A percentile compares a stretch with the other conserved stretches of the same genome.
Conservation (phyloP, 2,329 filamentous ascomycete genomes). For the Cladorrhinum sp. region DNA sequence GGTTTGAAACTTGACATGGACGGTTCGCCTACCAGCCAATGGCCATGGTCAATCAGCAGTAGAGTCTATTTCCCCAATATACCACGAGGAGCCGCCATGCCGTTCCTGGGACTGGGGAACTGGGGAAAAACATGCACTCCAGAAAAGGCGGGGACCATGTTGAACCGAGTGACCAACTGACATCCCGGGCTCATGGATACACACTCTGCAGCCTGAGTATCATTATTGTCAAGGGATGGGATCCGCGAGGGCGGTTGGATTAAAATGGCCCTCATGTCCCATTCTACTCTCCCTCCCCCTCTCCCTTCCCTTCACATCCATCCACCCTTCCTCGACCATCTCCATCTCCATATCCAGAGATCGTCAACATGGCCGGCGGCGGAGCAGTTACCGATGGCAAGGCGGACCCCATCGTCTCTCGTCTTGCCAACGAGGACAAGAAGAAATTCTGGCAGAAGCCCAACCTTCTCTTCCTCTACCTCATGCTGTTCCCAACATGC, state of each 20-base stretch:
- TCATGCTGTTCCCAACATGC: constrained; percentile 57
- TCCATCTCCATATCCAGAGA: neutral
- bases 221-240: neutral
- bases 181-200: constrained; percentile 16
- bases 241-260: constrained; percentile 13
- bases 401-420: constrained; percentile 38
- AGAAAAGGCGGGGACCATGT: neutral
- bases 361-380: constrained; percentile 16
- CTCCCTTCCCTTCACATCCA: neutral
- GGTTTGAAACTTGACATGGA: neutral
- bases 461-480: constrained; percentile 55
- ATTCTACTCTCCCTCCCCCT: neutral
- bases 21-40: neutral
- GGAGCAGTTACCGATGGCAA: constrained; percentile 24
- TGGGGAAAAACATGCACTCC: neutral
- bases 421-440: constrained; percentile 39
- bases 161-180: neutral
- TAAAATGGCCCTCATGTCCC: constrained; percentile 8
- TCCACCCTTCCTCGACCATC: neutral
- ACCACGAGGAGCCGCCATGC: constrained; percentile 1
- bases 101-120: constrained; percentile 7
- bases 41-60: neutral
- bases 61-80: neutral
- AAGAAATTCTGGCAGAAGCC: constrained; percentile 56
- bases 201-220: constrained; percentile 7